phyloP scores from a whole-genome alignment of 306 rosid genomes.

The Comarum palustre region DNA sequence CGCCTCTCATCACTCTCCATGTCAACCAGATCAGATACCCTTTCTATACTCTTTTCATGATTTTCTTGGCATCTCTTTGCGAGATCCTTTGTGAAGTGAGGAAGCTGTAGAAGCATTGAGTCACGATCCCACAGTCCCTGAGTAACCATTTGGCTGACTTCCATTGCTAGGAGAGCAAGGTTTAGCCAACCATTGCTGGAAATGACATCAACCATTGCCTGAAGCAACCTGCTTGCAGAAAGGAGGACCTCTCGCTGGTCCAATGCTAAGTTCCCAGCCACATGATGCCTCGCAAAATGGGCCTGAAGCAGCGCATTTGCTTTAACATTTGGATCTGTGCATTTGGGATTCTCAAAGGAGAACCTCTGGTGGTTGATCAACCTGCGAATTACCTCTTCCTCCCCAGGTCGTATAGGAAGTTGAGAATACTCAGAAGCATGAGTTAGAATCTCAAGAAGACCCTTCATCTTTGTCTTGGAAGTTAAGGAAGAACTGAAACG shows the following conservation, averaged over 20 bases:
- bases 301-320: slow-evolving; percentile 95
- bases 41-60: slow-evolving; percentile 67
- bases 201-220: slow-evolving; percentile 94
- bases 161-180: slow-evolving; percentile 89
- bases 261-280: slow-evolving; percentile 73
- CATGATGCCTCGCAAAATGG: slow-evolving; percentile 78
- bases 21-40: slow-evolving; percentile 84
- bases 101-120: slow-evolving; percentile 87
- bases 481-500: slow-evolving; percentile 84
- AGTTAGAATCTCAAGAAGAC: slow-evolving; percentile 75
- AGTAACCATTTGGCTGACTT: slow-evolving; percentile 93
- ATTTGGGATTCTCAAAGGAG: slow-evolving; percentile 77
- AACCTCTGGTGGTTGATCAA: slow-evolving; percentile 90
- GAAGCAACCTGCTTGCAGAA: slow-evolving; percentile 82
- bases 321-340: slow-evolving; percentile 83
- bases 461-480: slow-evolving; percentile 89
- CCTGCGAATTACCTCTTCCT: slow-evolving; percentile 78
- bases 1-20: slow-evolving; percentile 82
- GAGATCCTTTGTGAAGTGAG: slow-evolving; percentile 88
- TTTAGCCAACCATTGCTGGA: slow-evolving; percentile 92
- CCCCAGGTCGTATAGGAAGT: slow-evolving; percentile 92
- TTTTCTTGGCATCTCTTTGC: slow-evolving; percentile 79
- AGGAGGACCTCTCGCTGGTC: slow-evolving; percentile 92
- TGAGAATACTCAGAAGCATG: slow-evolving; percentile 87
- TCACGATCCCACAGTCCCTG: slow-evolving; percentile 97